Evolutionary conservation across 2,329 filamentous ascomycete species (phyloP).

Genomic region (Hortaea sp.): DNA sequence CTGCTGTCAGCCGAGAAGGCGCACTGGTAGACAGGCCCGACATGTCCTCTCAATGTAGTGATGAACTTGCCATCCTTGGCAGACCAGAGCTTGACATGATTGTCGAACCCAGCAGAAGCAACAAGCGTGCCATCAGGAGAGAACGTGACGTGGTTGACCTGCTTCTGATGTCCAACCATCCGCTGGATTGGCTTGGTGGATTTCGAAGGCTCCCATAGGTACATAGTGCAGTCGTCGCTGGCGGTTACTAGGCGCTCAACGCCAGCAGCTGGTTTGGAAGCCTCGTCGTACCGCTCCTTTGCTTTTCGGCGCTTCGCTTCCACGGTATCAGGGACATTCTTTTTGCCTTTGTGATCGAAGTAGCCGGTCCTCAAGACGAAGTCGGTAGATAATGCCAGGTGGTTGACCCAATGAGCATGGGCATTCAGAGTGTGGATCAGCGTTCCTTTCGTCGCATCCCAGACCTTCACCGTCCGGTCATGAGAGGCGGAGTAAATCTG

Average conservation of each 20-base stretch:
- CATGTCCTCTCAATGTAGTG: conserved; percentile 78
- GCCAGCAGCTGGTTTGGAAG: conserved; percentile 51
- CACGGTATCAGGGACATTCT: conserved; percentile 53
- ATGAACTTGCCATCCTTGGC: conserved; percentile 68
- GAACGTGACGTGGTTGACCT: conserved; percentile 91
- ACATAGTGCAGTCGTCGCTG: conserved; percentile 93
- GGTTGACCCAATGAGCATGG: conserved; percentile 93
- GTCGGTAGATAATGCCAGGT: conserved; percentile 86
- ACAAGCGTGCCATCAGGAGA: conserved; percentile 82
- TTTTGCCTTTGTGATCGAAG: conserved; percentile 67
- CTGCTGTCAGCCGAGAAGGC: conserved; percentile 87
- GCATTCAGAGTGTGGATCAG: conserved; percentile 67
- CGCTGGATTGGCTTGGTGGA: conserved; percentile 78
- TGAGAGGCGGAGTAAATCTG: conserved; percentile 76
- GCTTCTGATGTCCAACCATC: conserved; percentile 89
- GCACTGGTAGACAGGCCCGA: conserved; percentile 83
- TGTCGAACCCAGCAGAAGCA: conserved; percentile 85
- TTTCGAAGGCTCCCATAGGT: conserved; percentile 76
- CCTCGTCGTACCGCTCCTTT: conserved; percentile 73
- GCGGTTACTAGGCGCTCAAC: conserved; percentile 82
- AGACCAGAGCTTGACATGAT: conserved; percentile 88
- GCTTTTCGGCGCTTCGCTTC: conserved; percentile 67
- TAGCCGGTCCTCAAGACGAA: conserved; percentile 78
- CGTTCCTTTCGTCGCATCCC: conserved; percentile 71
- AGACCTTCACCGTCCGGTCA: conserved; percentile 87